Evolutionary conservation across 805 yeast genomes (phyloP).

Genomic region (Starmerella potacharoeniae): DNA sequence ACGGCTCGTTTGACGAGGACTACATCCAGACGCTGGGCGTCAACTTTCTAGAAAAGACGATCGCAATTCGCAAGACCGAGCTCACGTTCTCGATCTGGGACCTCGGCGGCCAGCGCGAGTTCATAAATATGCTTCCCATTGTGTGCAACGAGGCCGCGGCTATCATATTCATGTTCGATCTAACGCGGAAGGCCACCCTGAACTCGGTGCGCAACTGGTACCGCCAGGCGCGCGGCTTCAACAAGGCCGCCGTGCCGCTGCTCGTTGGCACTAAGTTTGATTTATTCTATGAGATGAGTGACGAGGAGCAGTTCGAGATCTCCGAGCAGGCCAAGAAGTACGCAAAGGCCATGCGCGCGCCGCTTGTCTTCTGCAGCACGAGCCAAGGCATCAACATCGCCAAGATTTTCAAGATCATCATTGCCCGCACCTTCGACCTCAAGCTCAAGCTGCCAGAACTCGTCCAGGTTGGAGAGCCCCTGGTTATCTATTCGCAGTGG

Average conservation of each 20-base stretch:
- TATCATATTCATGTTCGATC: constrained; percentile 76
- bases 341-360: constrained; percentile 81
- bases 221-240: constrained; percentile 78
- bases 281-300: constrained; percentile 64
- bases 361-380: constrained; percentile 78
- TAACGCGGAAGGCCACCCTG: constrained; percentile 74
- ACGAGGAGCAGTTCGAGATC: constrained; percentile 71
- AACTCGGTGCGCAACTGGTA: constrained; percentile 93
- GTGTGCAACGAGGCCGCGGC: constrained; percentile 91
- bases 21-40: constrained; percentile 93
- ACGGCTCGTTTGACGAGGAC: constrained; percentile 80
- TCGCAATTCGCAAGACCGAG: constrained; percentile 72
- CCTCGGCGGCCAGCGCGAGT: constrained; percentile 89
- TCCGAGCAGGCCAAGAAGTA: constrained; percentile 73
- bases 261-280: constrained; percentile 92
- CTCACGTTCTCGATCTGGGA: constrained; percentile 92
- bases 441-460: constrained; percentile 76
- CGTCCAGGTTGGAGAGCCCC: constrained; percentile 79
- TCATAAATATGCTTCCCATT: constrained; percentile 87
- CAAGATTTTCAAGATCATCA: constrained; percentile 80
- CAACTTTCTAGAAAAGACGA: constrained; percentile 83
- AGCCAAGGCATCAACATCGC: constrained; percentile 87
- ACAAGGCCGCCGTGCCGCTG: constrained; percentile 81
- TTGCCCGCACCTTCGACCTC: constrained; percentile 83
- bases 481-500: constrained; percentile 50